Percentiles rank a stretch among this genome's conserved stretches.
Conservation (phyloP, 2,329 filamentous ascomycete genomes). For the Pseudogymnoascus destructans region DNA sequence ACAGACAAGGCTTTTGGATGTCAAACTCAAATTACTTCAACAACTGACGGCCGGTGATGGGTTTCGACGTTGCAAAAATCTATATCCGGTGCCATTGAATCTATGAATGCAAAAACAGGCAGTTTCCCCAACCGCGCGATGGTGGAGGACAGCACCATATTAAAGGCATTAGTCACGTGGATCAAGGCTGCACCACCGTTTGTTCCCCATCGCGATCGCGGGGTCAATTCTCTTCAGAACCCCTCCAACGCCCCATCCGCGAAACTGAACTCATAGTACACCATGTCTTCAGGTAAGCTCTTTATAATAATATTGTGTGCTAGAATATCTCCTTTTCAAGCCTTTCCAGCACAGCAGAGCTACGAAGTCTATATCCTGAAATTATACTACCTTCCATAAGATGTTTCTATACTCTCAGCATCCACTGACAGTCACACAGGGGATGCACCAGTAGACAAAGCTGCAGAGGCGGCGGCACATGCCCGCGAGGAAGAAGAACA, state of each 20-base stretch:
- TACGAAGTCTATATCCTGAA: neutral
- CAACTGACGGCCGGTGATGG: neutral
- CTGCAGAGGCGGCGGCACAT: constrained; percentile 42
- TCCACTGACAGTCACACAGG: neutral
- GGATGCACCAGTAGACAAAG: constrained; percentile 32
- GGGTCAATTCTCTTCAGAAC: neutral
- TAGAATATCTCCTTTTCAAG: neutral
- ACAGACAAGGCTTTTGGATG: neutral
- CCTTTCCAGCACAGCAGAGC: neutral
- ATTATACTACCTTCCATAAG: neutral
- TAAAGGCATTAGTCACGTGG: neutral
- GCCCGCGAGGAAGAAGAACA: constrained; percentile 78
- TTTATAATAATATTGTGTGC: neutral
- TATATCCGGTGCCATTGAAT: neutral
- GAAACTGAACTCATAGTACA: neutral
- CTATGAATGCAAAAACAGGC: neutral
- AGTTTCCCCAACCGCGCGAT: neutral
- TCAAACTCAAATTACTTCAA: neutral
- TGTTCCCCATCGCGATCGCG: neutral
- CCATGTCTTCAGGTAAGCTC: neutral
- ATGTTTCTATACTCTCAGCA: neutral
- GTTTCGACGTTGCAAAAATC: neutral
- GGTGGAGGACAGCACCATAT: neutral
- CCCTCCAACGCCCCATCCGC: neutral
- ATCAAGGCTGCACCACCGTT: neutral